Conservation (phyloP, 228 moss, liverwort and hornwort species). For the Sphagnum fallax region DNA sequence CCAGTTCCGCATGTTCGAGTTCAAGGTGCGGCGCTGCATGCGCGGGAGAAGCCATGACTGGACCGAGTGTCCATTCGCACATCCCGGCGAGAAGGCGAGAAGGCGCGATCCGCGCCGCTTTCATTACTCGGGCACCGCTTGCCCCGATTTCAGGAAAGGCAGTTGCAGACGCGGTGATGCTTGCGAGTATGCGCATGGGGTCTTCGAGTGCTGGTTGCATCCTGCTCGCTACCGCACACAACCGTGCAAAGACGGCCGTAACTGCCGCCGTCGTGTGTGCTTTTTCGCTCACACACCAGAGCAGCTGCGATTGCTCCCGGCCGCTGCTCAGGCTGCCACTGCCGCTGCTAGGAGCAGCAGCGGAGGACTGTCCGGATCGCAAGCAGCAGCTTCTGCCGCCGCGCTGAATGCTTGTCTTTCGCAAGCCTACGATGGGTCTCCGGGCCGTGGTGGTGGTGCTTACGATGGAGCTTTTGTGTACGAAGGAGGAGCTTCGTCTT, state of each 20-base stretch:
- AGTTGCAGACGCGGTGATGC: conserved; percentile 94
- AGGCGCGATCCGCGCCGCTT: conserved; percentile 94
- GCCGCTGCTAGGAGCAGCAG: conserved; percentile 54
- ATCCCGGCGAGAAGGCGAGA: conserved; percentile 95
- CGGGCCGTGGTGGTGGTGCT: conserved; percentile 32
- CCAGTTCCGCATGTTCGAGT: conserved; percentile 99
- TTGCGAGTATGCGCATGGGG: conserved; percentile 96
- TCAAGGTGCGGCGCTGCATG: conserved; percentile 99
- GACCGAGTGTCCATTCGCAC: conserved; percentile 99
- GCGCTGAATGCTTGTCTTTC: conserved; percentile 6
- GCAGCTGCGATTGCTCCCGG: conserved; percentile 83
- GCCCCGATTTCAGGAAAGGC: conserved; percentile 94
- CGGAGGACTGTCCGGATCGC: conserved; percentile 8
- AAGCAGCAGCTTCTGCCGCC: conserved; percentile 1
- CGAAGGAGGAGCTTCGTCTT: conserved; percentile 19
- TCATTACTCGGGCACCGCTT: conserved; percentile 95
- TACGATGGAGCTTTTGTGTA: conserved; percentile 70
- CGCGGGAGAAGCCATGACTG: conserved; percentile 95
- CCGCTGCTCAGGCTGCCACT: conserved; percentile 82
- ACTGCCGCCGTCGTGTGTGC: conserved; percentile 90
- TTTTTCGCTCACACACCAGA: conserved; percentile 98
- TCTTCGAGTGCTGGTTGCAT: conserved; percentile 98
- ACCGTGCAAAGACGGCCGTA: conserved; percentile 95
- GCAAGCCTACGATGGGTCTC: conserved; percentile 78
- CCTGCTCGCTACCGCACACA: conserved; percentile 95